Evolutionary conservation across 2,329 filamentous ascomycete species (phyloP).

Genomic region (Aspergillus sp.): DNA sequence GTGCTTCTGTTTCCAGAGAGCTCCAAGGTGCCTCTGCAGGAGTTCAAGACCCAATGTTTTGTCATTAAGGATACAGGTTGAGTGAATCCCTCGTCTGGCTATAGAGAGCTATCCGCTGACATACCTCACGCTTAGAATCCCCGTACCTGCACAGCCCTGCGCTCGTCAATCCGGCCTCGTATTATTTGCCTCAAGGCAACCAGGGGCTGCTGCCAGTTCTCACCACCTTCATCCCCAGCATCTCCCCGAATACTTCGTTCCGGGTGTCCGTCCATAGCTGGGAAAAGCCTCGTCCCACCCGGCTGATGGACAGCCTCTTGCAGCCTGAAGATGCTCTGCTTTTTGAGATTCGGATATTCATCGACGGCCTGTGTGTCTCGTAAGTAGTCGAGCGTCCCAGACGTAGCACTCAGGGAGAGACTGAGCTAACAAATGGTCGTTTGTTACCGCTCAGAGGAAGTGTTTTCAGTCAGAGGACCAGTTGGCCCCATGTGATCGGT

Average conservation of each 20-base stretch:
- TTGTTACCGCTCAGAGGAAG: slow-evolving; percentile 48
- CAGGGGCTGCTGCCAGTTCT: slow-evolving; percentile 59
- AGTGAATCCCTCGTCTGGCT: slow-evolving; percentile 20
- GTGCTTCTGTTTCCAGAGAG: slow-evolving; percentile 73
- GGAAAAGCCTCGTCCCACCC: slow-evolving; percentile 61
- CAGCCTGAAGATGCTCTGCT: slow-evolving; percentile 57
- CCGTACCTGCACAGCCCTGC: slow-evolving; percentile 49
- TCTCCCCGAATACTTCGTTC: slow-evolving; percentile 60
- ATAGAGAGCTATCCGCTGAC: slow-evolving; percentile 7
- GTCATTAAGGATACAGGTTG: slow-evolving; percentile 55
- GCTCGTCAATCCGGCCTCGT: slow-evolving; percentile 33
- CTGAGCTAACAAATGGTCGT: not conserved
- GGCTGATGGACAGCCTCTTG: slow-evolving; percentile 57
- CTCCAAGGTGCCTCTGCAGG: slow-evolving; percentile 70
- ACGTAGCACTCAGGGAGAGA: not conserved
- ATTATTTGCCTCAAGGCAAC: slow-evolving; percentile 24
- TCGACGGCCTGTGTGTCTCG: slow-evolving; percentile 67
- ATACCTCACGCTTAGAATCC: slow-evolving; percentile 46
- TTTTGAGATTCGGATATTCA: slow-evolving; percentile 66
- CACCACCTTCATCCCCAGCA: slow-evolving; percentile 69
- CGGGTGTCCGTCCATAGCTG: slow-evolving; percentile 75
- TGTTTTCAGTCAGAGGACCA: slow-evolving; percentile 52
- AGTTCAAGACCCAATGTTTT: slow-evolving; percentile 78
- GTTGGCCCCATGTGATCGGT: slow-evolving; percentile 57
- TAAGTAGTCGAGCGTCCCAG: slow-evolving; percentile 38